Evolutionary conservation across 1,284 basidiomycete species (phyloP).

Genomic region (Irpex rosettiformis): DNA sequence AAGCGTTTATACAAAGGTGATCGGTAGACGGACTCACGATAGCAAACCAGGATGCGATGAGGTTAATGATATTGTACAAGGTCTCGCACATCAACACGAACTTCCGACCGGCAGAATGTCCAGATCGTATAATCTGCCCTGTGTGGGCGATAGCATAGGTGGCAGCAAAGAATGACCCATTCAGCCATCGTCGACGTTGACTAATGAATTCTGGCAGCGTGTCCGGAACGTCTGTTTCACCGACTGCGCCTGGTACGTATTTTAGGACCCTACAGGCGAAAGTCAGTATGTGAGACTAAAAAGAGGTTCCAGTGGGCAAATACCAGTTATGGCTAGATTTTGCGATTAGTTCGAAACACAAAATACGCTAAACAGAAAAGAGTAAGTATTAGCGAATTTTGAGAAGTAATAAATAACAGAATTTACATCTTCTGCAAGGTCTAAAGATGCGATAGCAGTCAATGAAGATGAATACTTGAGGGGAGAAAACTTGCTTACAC

Average conservation of each 20-base stretch:
- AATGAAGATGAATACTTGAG: conserved; percentile 7
- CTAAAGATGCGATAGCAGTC: conserved; percentile 31
- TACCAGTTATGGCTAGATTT: conserved; percentile 87
- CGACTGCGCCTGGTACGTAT: conserved; percentile 94
- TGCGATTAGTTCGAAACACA: conserved; percentile 96
- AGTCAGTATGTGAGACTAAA: neutral
- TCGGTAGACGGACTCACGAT: conserved; percentile 55
- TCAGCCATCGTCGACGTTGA: conserved; percentile 89
- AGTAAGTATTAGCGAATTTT: conserved; percentile 2
- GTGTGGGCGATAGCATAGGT: conserved; percentile 82
- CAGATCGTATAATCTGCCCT: conserved; percentile 81
- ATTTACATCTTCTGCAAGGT: conserved; percentile 81
- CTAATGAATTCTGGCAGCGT: conserved; percentile 92
- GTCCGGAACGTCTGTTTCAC: conserved; percentile 97
- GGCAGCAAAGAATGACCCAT: conserved; percentile 95
- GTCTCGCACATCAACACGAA: conserved; percentile 75
- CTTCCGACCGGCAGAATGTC: conserved; percentile 82
- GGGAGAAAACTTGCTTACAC: conserved; percentile 50
- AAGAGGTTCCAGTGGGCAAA: conserved; percentile 12
- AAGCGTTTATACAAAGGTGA: conserved; percentile 1
- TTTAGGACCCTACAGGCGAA: conserved; percentile 71
- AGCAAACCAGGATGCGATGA: conserved; percentile 92
- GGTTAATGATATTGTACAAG: conserved; percentile 84
- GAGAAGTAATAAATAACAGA: neutral
- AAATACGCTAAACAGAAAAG: conserved; percentile 65